A percentile compares a stretch with the other conserved stretches of the same genome.
phyloP scores from a whole-genome alignment of 768 basidiomycete genomes.

The Mycena latifolia region DNA sequence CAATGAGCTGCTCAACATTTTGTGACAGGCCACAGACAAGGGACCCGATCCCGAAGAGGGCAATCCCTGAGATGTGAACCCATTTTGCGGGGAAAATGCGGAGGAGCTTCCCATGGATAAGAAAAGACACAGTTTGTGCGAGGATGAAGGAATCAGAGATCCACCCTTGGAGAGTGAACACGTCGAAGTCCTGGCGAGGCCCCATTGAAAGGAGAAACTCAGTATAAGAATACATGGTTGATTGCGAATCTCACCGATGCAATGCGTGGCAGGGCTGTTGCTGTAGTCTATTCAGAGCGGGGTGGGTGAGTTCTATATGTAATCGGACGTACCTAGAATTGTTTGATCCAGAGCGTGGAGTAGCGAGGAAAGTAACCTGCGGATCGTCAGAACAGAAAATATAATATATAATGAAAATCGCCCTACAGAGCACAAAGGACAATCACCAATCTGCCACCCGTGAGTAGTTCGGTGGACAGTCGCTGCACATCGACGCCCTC shows the following conservation, averaged over 20 bases:
- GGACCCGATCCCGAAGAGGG: conserved; percentile 57
- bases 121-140: conserved; percentile 39
- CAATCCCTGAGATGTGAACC: conserved; percentile 29
- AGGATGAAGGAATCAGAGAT: conserved; percentile 40
- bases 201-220: neutral
- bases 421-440: neutral
- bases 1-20: conserved; percentile 45
- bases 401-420: neutral
- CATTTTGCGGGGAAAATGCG: conserved; percentile 47
- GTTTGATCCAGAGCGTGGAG: neutral
- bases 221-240: too few species aligned
- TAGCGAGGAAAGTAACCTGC: neutral
- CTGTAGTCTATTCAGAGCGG: neutral
- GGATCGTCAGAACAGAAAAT: neutral
- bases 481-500: too few species aligned
- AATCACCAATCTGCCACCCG: neutral
- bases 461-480: too few species aligned
- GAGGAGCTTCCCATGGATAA: conserved; percentile 45
- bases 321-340: neutral
- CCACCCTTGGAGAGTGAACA: conserved; percentile 19
- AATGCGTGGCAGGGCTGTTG: conserved; percentile 11
- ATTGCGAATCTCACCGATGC: neutral
- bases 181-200: conserved; percentile 8
- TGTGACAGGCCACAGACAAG: conserved; percentile 51
- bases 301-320: too few species aligned